Evolutionary conservation across 148 eudicot species (phyloP), one percentile per base, ranked within the genome.

Genomic region (Rhododendron henanense): DNA sequence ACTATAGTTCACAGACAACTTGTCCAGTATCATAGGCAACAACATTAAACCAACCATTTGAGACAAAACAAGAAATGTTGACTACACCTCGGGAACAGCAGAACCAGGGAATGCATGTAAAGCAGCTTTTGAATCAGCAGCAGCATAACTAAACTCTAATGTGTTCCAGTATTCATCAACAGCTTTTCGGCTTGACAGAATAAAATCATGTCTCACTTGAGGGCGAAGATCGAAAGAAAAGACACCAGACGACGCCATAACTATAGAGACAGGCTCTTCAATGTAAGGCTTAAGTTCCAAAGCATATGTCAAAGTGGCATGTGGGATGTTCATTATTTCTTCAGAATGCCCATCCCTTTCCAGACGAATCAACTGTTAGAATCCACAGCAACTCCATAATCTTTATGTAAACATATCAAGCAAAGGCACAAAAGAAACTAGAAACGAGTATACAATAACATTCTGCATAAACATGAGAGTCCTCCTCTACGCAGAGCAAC

Each of bases 81-180:
- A 84, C 23, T 19, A 35, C 57, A 97, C 99, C 99, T 97, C 98
- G 88, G 85, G 91, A 88, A 93, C 98, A 61, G 91, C 88, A 87
- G 95, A 94, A 84, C 99, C 99, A 81, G 99, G 99, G 89, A 97
- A 95, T 78, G 98, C 98, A 89, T 92, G 96, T 78, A 90, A 87
- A 90, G 99, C 99, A 87, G 96, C 96, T 86, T 91, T 89, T 65
- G 95, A 87, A 87, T 92, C 92, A 85, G 96, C 91, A 89, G 98
- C 96, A 86, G 99, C 90, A 87, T 97, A 97, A 88, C 98, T 93
- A 91, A 93, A 97, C 90, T 97, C 98, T 89, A 97, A 91, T 23
- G 98, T 97, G 79, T 90, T 92, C 99, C 99, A 97, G 89, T 95
- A 97, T 80, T 94, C 96, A 88, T 94, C 97, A 79, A 93, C 89